Evolutionary conservation across 371 early-diverging fungal species (phyloP).

Genomic region (Umbelopsis sp.): DNA sequence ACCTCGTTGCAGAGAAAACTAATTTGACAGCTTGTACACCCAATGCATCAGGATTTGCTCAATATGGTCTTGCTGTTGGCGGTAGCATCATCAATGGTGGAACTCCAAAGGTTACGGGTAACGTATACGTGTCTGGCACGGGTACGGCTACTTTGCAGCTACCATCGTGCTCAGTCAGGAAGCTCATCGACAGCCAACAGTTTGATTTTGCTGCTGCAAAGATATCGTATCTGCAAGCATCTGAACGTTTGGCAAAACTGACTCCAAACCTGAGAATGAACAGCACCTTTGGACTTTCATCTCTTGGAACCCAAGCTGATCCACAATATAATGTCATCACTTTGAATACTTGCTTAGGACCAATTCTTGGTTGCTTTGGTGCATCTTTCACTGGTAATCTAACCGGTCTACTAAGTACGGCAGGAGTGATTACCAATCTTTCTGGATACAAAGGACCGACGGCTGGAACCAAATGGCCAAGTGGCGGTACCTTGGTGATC

Average conservation of each 20-base stretch:
- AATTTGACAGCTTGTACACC: neutral
- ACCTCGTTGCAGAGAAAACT: neutral
- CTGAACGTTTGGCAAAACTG: neutral
- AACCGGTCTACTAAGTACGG: neutral
- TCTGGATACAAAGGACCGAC: no score
- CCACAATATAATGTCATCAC: neutral
- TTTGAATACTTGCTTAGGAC: neutral
- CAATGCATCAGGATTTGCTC: neutral
- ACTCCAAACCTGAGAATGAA: neutral
- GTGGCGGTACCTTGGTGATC: no score
- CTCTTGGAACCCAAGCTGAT: neutral
- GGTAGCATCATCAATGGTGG: neutral
- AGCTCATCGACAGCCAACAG: neutral
- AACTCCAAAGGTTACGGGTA: neutral
- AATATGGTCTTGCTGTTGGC: neutral
- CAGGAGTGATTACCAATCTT: neutral
- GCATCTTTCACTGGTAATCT: neutral
- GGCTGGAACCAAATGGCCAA: no score
- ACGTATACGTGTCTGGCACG: neutral
- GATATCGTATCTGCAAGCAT: neutral
- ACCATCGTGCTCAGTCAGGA: neutral
- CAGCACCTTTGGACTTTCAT: neutral
- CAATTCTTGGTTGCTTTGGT: neutral
- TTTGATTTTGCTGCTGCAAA: neutral
- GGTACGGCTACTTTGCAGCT: neutral